Conservation (phyloP, 805 yeast species). For the Citeromyces nyonsensis region DNA sequence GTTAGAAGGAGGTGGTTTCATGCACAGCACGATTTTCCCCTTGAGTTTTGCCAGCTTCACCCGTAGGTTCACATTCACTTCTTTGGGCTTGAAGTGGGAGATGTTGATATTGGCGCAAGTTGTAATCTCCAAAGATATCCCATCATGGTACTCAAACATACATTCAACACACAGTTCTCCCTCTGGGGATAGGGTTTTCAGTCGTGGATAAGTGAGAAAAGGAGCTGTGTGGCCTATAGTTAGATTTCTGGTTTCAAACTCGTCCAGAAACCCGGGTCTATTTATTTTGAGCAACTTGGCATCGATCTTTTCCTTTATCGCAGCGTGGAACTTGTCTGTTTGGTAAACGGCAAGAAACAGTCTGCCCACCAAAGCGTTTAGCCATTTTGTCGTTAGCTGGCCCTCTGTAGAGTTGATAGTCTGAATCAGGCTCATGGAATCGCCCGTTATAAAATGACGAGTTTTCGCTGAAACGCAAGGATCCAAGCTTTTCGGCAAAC, state of each 20-base stretch:
- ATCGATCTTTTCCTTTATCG: slow-evolving; percentile 41
- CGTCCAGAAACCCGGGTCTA: slow-evolving; percentile 79
- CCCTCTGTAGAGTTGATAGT: slow-evolving; percentile 72
- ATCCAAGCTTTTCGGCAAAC: slow-evolving; percentile 19
- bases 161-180: slow-evolving; percentile 55
- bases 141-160: slow-evolving; percentile 59
- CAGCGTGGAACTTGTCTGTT: slow-evolving; percentile 49
- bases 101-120: slow-evolving; percentile 67
- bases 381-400: slow-evolving; percentile 75
- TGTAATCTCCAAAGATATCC: slow-evolving; percentile 59
- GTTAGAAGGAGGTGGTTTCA: slow-evolving; percentile 85
- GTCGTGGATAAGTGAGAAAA: slow-evolving; percentile 52
- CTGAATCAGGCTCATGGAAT: slow-evolving; percentile 61
- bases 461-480: slow-evolving; percentile 61
- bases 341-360: slow-evolving; percentile 62
- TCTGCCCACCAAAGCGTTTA: slow-evolving; percentile 79
- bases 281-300: slow-evolving; percentile 67
- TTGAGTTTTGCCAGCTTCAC: slow-evolving; percentile 52
- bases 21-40: slow-evolving; percentile 53
- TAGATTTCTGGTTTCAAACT: slow-evolving; percentile 57
- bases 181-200: slow-evolving; percentile 60
- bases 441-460: slow-evolving; percentile 52
- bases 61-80: slow-evolving; percentile 58
- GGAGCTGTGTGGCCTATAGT: slow-evolving; percentile 77
- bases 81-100: slow-evolving; percentile 61